phyloP scores from a whole-genome alignment of 2,329 filamentous ascomycete genomes.

The Beauveria asiatica region DNA sequence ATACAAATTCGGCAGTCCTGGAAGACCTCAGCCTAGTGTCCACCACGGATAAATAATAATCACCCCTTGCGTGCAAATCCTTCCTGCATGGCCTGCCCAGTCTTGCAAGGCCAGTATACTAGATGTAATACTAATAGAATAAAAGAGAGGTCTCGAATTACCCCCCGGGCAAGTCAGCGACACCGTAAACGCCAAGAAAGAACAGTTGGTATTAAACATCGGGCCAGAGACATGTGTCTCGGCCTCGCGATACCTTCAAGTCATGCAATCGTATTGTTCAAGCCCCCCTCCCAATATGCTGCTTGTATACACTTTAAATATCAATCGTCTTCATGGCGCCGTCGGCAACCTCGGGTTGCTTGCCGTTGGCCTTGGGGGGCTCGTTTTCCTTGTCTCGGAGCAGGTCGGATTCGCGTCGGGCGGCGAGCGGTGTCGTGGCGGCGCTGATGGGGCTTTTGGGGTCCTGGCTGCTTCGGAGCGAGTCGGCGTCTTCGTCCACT shows the following conservation, averaged over 20 bases:
- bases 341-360: constrained; percentile 35
- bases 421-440: constrained; percentile 19
- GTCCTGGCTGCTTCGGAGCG: constrained; percentile 40
- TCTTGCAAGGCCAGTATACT: constrained; percentile 2
- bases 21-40: neutral
- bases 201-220: neutral
- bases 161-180: neutral
- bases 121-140: neutral
- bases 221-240: neutral
- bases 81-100: neutral
- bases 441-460: constrained; percentile 21
- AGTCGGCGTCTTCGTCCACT: constrained; percentile 50
- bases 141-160: neutral
- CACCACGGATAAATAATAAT: neutral
- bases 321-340: constrained; percentile 55
- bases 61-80: neutral
- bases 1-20: too few relatives aligned
- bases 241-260: neutral
- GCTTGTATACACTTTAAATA: constrained; percentile 33
- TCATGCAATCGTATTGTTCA: constrained; percentile 12
- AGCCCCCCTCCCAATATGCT: constrained; percentile 4
- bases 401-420: constrained; percentile 27
- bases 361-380: constrained; percentile 34
- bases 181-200: constrained; percentile 9
- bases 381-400: constrained; percentile 30